These are phyloP conservation scores for Silene conica DNA, from an alignment of 148 eudicot species.

Conservation along the genomic window DNA sequence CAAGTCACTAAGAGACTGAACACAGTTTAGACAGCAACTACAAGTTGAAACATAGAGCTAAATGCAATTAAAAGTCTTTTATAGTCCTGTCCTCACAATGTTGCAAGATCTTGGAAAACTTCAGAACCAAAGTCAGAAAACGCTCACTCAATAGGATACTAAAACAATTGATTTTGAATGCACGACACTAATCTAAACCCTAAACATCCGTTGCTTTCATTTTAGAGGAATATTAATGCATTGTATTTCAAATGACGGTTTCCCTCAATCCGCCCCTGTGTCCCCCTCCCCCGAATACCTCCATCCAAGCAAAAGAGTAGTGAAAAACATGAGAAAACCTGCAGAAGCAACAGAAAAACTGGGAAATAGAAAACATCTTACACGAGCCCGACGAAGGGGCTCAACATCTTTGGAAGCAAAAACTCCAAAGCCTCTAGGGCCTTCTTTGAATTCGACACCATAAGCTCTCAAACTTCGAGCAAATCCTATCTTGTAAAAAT, in stretches of 20 bases:
- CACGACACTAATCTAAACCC: background rate
- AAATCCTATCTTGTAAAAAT: conserved; percentile 86
- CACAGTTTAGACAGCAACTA: background rate
- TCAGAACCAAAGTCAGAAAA: background rate
- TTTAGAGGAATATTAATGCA: background rate
- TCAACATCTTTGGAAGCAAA: conserved; percentile 89
- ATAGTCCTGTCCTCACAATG: background rate
- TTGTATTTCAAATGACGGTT: too few relatives aligned
- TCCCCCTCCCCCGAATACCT: background rate
- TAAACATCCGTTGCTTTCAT: background rate
- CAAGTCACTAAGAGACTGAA: background rate
- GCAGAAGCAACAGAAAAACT: background rate
- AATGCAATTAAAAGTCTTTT: background rate
- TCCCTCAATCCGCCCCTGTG: too few relatives aligned
- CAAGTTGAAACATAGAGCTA: background rate
- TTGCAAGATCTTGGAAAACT: background rate
- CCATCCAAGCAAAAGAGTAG: background rate
- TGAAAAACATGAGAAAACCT: background rate
- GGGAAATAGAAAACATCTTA: conserved; percentile 15
- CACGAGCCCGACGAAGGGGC: conserved; percentile 91
- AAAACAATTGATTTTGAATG: background rate
- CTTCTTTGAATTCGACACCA: conserved; percentile 94
- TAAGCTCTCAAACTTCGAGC: conserved; percentile 87
- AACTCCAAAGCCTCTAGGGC: conserved; percentile 93
- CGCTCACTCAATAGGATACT: background rate